Conservation (phyloP, 2,329 filamentous ascomycete genomes). For the Cercospora nicotianae region DNA sequence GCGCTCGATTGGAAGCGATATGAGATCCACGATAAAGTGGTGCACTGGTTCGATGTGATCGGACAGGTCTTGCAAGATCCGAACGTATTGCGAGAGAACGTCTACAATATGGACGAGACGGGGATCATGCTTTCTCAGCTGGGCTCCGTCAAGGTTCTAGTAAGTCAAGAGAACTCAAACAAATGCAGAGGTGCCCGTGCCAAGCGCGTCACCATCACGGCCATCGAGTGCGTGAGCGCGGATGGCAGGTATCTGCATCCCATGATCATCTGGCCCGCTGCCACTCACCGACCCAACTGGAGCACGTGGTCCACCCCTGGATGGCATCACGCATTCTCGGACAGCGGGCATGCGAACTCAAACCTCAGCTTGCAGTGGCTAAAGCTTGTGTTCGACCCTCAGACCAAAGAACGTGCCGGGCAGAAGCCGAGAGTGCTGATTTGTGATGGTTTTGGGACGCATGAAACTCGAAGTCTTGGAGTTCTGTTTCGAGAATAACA, state of each 20-base stretch:
- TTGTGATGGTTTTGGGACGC: too few species aligned
- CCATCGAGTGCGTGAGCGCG: too few species aligned
- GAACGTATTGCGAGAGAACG: slow-evolving; percentile 35
- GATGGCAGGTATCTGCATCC: background rate
- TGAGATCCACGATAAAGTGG: slow-evolving; percentile 38
- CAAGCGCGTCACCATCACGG: slow-evolving; percentile 32
- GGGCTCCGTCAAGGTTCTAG: slow-evolving; percentile 38
- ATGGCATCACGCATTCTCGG: background rate
- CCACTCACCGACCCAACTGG: background rate
- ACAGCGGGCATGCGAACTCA: background rate
- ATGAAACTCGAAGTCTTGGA: slow-evolving; percentile 37
- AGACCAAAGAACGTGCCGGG: too few species aligned
- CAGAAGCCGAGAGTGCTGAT: too few species aligned
- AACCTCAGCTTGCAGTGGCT: too few species aligned
- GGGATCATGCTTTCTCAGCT: slow-evolving; percentile 37
- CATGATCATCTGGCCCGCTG: background rate
- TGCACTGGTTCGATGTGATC: slow-evolving; percentile 39
- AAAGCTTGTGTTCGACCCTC: too few species aligned
- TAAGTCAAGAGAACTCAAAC: slow-evolving; percentile 32
- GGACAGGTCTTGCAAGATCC: slow-evolving; percentile 29
- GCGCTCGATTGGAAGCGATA: slow-evolving; percentile 35
- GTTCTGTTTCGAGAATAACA: slow-evolving; percentile 39
- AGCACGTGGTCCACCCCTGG: background rate
- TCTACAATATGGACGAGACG: slow-evolving; percentile 44
- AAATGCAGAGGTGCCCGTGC: slow-evolving; percentile 32